These are phyloP conservation scores for Dioscorea alata DNA, from an alignment of 106 monocot genomes.

Conservation along the genomic window DNA sequence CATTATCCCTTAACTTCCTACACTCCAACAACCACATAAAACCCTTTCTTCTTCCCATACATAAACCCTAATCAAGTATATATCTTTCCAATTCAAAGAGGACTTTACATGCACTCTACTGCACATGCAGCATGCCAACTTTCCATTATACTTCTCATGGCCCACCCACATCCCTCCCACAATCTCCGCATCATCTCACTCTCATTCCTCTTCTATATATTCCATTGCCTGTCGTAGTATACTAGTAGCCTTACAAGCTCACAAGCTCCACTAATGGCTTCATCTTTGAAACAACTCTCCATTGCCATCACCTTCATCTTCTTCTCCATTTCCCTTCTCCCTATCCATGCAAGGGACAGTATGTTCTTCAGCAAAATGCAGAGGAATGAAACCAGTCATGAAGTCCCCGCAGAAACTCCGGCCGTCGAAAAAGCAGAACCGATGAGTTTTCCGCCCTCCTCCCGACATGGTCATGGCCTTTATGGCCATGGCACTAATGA, in stretches of 20 bases:
- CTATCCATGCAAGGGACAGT: slow-evolving; percentile 21
- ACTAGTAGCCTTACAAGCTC: background rate
- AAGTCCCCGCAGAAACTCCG: background rate
- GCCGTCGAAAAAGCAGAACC: background rate
- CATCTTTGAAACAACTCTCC: background rate
- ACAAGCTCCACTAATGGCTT: slow-evolving; percentile 5
- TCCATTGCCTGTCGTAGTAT: background rate
- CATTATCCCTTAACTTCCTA: no score
- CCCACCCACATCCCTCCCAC: slow-evolving; percentile 16
- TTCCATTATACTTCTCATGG: slow-evolving; percentile 20
- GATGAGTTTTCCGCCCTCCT: slow-evolving; percentile 7
- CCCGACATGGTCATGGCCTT: slow-evolving; percentile 41
- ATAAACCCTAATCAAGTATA: no score
- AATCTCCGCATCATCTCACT: slow-evolving; percentile 33
- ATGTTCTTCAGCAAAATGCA: slow-evolving; percentile 37
- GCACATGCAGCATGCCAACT: slow-evolving; percentile 41
- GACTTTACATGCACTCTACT: background rate
- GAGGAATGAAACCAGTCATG: background rate
- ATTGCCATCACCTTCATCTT: background rate
- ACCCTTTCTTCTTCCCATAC: no score
- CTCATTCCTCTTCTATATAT: background rate
- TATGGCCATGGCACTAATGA: slow-evolving; percentile 30
- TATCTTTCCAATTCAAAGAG: no score
- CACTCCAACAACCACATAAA: no score
- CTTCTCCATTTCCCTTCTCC: slow-evolving; percentile 8